Evolutionary conservation across 768 basidiomycete species (phyloP).

Genomic region (Sporobolomyces pararoseus): DNA sequence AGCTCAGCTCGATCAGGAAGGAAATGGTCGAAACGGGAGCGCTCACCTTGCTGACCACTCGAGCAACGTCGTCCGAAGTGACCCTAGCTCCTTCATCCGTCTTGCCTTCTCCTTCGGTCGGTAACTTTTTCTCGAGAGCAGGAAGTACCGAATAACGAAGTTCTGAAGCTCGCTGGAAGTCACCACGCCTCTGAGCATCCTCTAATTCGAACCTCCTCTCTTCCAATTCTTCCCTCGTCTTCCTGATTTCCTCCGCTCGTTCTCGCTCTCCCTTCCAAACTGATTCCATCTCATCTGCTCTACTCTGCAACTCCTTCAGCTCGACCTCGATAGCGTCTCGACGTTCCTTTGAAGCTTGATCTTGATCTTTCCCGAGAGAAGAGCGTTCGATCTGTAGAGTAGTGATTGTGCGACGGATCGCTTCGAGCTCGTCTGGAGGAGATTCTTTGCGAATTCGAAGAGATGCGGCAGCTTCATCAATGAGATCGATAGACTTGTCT

Average conservation of each 20-base stretch:
- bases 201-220: conserved; percentile 82
- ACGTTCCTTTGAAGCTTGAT: conserved; percentile 15
- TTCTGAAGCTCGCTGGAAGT: conserved; percentile 64
- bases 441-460: conserved; percentile 89
- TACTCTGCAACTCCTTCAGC: conserved; percentile 3
- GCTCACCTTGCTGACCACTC: conserved; percentile 37
- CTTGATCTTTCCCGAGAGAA: conserved; percentile 74
- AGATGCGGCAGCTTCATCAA: conserved; percentile 85
- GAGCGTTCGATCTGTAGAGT: conserved; percentile 88
- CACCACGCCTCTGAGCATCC: conserved; percentile 74
- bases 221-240: conserved; percentile 73
- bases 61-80: conserved; percentile 36
- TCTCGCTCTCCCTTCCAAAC: conserved; percentile 66
- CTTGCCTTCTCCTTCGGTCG: conserved; percentile 25
- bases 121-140: conserved; percentile 60
- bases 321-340: conserved; percentile 17
- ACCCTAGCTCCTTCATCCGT: conserved; percentile 44
- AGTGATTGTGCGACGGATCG: conserved; percentile 63
- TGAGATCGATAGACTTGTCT: conserved; percentile 67
- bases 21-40: neutral
- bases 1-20: neutral
- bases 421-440: conserved; percentile 84
- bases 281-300: conserved; percentile 62
- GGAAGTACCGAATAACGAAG: conserved; percentile 86
- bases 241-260: conserved; percentile 62